A percentile compares a stretch with the other conserved stretches of the same genome.
Evolutionary conservation across 225 moss, liverwort and hornwort genomes (phyloP).

Genomic region (Physcomitrellopsis africana): DNA sequence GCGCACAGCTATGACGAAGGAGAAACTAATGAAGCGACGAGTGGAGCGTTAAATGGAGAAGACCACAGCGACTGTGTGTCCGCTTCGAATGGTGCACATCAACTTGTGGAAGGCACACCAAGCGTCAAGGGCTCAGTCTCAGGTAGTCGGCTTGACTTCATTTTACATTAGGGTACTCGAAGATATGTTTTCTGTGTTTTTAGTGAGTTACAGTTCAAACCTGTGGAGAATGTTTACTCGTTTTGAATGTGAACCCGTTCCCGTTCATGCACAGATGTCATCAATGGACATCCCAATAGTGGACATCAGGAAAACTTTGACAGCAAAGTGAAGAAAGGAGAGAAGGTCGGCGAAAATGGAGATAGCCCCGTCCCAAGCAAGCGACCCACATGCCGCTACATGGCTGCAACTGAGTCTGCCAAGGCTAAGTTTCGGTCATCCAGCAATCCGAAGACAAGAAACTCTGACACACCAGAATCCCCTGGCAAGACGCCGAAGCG

Average conservation of each 20-base stretch:
- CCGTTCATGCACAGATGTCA: background rate
- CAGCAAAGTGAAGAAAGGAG: slow-evolving; percentile 35
- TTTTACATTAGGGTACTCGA: background rate
- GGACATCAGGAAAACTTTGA: slow-evolving; percentile 33
- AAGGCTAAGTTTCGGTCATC: slow-evolving; percentile 80
- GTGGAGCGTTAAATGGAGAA: too few relatives aligned
- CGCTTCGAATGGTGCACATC: slow-evolving; percentile 32
- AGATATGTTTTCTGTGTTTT: background rate
- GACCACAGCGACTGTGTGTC: slow-evolving; percentile 37
- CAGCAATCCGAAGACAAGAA: slow-evolving; percentile 62
- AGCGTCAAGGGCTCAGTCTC: slow-evolving; percentile 15
- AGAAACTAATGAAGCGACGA: slow-evolving; percentile 17
- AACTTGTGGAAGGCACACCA: slow-evolving; percentile 15
- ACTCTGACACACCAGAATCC: slow-evolving; percentile 47
- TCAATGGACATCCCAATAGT: slow-evolving; percentile 20
- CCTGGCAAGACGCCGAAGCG: slow-evolving; percentile 38
- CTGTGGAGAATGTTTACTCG: too few relatives aligned
- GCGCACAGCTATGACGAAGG: slow-evolving; percentile 13
- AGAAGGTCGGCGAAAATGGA: slow-evolving; percentile 49
- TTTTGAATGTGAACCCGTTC: too few relatives aligned
- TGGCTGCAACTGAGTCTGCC: slow-evolving; percentile 84
- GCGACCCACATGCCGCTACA: slow-evolving; percentile 58
- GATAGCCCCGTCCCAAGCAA: slow-evolving; percentile 47
- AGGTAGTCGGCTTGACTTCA: slow-evolving; percentile 5
- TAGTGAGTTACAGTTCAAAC: too few relatives aligned